These are phyloP conservation scores for Grifola frondosa DNA, from an alignment of 1,284 basidiomycete genomes.

Conservation along the genomic window DNA sequence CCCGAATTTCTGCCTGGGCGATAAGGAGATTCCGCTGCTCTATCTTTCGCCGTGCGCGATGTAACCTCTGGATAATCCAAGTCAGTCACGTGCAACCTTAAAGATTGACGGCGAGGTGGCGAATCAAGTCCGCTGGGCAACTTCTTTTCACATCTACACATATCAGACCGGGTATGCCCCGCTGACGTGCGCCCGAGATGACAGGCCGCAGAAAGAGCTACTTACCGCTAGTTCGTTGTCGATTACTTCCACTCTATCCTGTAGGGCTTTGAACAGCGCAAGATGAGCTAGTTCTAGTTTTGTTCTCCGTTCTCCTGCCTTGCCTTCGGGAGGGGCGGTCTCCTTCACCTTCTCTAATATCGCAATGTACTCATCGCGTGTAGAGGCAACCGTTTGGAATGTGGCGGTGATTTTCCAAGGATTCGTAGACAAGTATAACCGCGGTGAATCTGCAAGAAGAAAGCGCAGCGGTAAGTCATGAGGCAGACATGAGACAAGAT, in stretches of 20 bases:
- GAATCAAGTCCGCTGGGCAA: background rate
- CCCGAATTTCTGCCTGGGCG: conserved; percentile 72
- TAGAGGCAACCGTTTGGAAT: conserved; percentile 66
- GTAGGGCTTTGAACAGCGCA: conserved; percentile 57
- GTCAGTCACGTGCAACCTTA: conserved; percentile 23
- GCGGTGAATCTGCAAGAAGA: conserved; percentile 65
- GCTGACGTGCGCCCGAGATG: too few relatives aligned
- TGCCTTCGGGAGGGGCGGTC: conserved; percentile 46
- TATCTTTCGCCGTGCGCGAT: conserved; percentile 63
- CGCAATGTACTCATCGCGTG: conserved; percentile 65
- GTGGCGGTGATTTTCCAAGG: conserved; percentile 81
- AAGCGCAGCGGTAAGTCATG: conserved; percentile 29
- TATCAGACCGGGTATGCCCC: too few relatives aligned
- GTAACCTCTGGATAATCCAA: conserved; percentile 56
- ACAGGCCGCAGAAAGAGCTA: too few relatives aligned
- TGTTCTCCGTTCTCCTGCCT: conserved; percentile 46
- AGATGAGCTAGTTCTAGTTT: conserved; percentile 60
- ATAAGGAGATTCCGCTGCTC: conserved; percentile 63
- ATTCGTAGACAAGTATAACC: conserved; percentile 77
- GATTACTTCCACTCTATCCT: conserved; percentile 61
- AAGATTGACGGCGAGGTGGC: conserved; percentile 6
- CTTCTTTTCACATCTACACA: too few relatives aligned
- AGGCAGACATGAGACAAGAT: conserved; percentile 10
- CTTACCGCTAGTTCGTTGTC: conserved; percentile 70
- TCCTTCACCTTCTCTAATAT: conserved; percentile 61